Percentiles rank a stretch among this genome's conserved stretches.
These are phyloP conservation scores for Cryptococcus sp. DNA, from an alignment of 1,284 basidiomycete species.

Conservation along the genomic window DNA sequence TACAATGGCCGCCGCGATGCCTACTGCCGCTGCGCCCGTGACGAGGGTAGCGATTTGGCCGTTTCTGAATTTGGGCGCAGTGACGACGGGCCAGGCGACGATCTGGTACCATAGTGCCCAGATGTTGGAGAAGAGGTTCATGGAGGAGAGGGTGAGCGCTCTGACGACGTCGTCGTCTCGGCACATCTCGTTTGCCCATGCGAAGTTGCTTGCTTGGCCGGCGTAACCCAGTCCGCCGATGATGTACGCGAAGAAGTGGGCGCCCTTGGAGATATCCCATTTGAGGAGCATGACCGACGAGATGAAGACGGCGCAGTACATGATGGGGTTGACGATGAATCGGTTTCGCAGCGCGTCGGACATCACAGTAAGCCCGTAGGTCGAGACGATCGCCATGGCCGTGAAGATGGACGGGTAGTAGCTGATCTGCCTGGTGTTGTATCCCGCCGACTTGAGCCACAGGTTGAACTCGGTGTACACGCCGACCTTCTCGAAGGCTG, in stretches of 20 bases:
- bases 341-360: conserved; percentile 41
- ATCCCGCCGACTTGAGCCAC: conserved; percentile 36
- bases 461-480: conserved; percentile 42
- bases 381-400: conserved; percentile 41
- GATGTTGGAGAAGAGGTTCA: conserved; percentile 37
- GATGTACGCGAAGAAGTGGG: conserved; percentile 45
- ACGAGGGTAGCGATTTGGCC: conserved; percentile 47
- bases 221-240: conserved; percentile 42
- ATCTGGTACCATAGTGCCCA: conserved; percentile 46
- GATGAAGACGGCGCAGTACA: conserved; percentile 37
- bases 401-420: conserved; percentile 41
- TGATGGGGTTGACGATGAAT: conserved; percentile 48
- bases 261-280: conserved; percentile 34
- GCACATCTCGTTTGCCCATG: conserved; percentile 46
- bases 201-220: conserved; percentile 49
- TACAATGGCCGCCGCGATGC: conserved; percentile 34
- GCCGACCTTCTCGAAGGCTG: conserved; percentile 40
- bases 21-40: conserved; percentile 34
- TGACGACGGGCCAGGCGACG: conserved; percentile 40
- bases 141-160: conserved; percentile 41
- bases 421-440: conserved; percentile 28
- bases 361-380: conserved; percentile 40
- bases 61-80: conserved; percentile 40
- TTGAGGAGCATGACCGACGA: conserved; percentile 40
- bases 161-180: conserved; percentile 48